These are phyloP conservation scores for Pyronema domesticum DNA, from an alignment of 495 filamentous ascomycete species.

Conservation along the genomic window DNA sequence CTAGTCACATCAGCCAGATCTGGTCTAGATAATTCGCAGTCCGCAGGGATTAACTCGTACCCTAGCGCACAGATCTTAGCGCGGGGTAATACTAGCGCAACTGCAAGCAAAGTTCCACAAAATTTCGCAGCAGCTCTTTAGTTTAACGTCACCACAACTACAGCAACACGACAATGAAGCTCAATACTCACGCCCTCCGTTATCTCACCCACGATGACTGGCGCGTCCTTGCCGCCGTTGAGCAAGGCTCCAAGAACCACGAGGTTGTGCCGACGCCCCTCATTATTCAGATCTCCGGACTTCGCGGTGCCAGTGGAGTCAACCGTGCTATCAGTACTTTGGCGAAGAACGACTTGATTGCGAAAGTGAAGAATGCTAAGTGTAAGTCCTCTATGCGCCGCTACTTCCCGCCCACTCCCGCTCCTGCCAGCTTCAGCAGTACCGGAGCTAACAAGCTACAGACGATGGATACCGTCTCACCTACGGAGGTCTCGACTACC, in stretches of 20 bases:
- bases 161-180: slow-evolving; percentile 45
- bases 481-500: slow-evolving; percentile 92
- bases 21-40: too few relatives aligned
- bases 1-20: too few relatives aligned
- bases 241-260: slow-evolving; percentile 87
- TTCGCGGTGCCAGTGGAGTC: slow-evolving; percentile 70
- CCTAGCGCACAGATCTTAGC: too few relatives aligned
- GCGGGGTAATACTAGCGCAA: too few relatives aligned
- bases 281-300: slow-evolving; percentile 63
- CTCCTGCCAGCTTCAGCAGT: too few relatives aligned
- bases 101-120: too few relatives aligned
- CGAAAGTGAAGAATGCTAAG: slow-evolving; percentile 81
- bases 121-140: too few relatives aligned
- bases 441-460: slow-evolving; percentile 19
- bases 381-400: slow-evolving; percentile 31
- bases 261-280: slow-evolving; percentile 85
- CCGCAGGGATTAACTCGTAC: too few relatives aligned
- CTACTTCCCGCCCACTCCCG: neutral
- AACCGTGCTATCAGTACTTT: slow-evolving; percentile 72
- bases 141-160: too few relatives aligned
- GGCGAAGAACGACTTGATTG: slow-evolving; percentile 84
- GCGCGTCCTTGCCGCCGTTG: slow-evolving; percentile 82
- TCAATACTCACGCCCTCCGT: slow-evolving; percentile 78
- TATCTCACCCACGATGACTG: slow-evolving; percentile 88
- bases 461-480: slow-evolving; percentile 95